Evolutionary conservation across 2,329 filamentous ascomycete species (phyloP).

Genomic region (Parastagonospora avenae): DNA sequence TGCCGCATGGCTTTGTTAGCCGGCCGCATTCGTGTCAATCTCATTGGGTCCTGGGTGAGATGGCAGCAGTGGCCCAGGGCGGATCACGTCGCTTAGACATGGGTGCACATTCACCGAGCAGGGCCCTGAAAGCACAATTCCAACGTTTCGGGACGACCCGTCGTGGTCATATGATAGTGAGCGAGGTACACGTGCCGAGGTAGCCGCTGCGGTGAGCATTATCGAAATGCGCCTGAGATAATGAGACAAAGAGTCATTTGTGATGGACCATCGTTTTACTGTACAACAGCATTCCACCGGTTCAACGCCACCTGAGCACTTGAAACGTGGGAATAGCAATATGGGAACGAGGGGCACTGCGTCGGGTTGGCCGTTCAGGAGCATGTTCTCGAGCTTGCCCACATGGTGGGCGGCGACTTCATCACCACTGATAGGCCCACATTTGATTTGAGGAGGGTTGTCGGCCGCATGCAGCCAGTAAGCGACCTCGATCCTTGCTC

Average conservation of each 20-base stretch:
- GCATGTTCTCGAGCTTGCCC: not conserved
- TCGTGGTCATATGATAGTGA: constrained; percentile 5
- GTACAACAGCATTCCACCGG: not conserved
- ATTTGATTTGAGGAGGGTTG: constrained; percentile 10
- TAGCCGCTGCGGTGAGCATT: constrained; percentile 1
- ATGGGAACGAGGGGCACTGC: too few species aligned
- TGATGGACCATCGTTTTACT: not conserved
- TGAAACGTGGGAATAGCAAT: not conserved
- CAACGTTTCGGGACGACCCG: constrained; percentile 31
- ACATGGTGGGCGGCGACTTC: constrained; percentile 5
- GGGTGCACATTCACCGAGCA: constrained; percentile 11
- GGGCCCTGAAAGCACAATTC: constrained; percentile 11
- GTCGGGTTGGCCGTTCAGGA: not conserved
- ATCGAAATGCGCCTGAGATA: not conserved
- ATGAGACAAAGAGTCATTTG: not conserved
- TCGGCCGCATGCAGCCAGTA: constrained; percentile 7
- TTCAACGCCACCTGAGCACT: not conserved
- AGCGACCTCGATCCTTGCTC: constrained; percentile 1
- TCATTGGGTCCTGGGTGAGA: constrained; percentile 19
- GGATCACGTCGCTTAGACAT: constrained; percentile 16
- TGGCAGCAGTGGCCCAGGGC: constrained; percentile 16
- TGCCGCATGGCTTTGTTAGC: constrained; percentile 9
- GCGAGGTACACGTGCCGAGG: not conserved
- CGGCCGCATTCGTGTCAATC: constrained; percentile 8
- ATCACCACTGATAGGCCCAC: not conserved